Percentiles rank a stretch among this genome's conserved stretches.
Evolutionary conservation across 805 yeast genomes (phyloP).

Genomic region (Nadsonia fulvescens): DNA sequence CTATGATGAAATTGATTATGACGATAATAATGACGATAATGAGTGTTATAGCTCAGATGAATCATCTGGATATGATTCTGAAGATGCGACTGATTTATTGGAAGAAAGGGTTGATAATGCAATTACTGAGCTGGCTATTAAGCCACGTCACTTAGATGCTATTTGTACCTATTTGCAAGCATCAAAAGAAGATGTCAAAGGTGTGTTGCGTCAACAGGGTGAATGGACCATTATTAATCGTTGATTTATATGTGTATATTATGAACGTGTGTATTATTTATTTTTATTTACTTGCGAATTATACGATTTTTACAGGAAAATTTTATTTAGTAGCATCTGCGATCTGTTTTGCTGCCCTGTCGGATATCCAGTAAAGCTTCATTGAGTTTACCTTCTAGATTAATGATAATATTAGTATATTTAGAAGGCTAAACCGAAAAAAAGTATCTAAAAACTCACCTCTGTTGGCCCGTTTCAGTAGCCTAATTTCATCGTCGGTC

Average conservation of each 20-base stretch:
- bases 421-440: too few species aligned
- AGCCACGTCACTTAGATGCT: constrained; percentile 16
- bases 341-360: constrained; percentile 16
- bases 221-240: constrained; percentile 28
- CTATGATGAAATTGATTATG: too few species aligned
- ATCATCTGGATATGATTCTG: constrained; percentile 5
- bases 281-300: neutral
- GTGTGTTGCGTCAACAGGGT: constrained; percentile 27
- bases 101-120: constrained; percentile 9
- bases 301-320: neutral
- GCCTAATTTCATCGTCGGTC: constrained; percentile 10
- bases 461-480: constrained; percentile 12
- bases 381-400: constrained; percentile 21
- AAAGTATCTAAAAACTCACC: too few species aligned
- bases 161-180: constrained; percentile 53
- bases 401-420: too few species aligned
- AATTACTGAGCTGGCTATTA: constrained; percentile 8
- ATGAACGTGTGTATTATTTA: constrained; percentile 2
- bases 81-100: too few species aligned
- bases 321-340: constrained; percentile 8
- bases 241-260: neutral
- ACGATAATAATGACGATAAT: too few species aligned
- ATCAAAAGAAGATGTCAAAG: constrained; percentile 37
- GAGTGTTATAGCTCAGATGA: too few species aligned
- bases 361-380: constrained; percentile 21